These are phyloP conservation scores for Limonium bicolor DNA, from an alignment of 148 eudicot genomes.

Conservation along the genomic window DNA sequence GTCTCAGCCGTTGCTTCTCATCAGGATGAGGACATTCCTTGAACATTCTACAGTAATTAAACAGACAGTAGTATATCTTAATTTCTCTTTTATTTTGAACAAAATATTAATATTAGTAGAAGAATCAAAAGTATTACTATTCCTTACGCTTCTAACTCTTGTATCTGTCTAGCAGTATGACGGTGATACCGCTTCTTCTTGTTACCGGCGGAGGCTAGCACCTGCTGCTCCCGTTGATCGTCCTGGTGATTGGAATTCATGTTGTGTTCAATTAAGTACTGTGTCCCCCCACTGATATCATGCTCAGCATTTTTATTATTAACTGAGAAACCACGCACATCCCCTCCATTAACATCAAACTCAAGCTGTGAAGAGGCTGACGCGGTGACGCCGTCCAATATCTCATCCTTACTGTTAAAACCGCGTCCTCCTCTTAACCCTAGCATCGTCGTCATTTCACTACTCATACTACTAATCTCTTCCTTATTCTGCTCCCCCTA, in stretches of 20 bases:
- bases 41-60: constrained; percentile 54
- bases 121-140: too few species aligned
- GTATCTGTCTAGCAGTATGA: constrained; percentile 93
- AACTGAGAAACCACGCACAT: too few species aligned
- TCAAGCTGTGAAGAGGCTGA: neutral
- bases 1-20: constrained; percentile 75
- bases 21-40: constrained; percentile 95
- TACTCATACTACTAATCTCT: too few species aligned
- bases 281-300: constrained; percentile 74
- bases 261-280: constrained; percentile 69
- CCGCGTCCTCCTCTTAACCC: neutral
- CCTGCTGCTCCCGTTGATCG: constrained; percentile 1
- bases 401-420: neutral
- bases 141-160: constrained; percentile 91
- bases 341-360: too few species aligned
- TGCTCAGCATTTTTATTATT: neutral
- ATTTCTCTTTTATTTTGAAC: too few species aligned
- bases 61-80: too few species aligned
- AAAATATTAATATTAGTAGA: too few species aligned
- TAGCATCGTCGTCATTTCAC: too few species aligned
- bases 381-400: neutral
- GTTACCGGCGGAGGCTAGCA: constrained; percentile 18
- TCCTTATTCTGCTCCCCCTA: constrained; percentile 31
- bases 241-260: constrained; percentile 3
- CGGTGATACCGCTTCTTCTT: constrained; percentile 94